Evolutionary conservation across 2,329 filamentous ascomycete species (phyloP).

Genomic region (Colletotrichum tanaceti): DNA sequence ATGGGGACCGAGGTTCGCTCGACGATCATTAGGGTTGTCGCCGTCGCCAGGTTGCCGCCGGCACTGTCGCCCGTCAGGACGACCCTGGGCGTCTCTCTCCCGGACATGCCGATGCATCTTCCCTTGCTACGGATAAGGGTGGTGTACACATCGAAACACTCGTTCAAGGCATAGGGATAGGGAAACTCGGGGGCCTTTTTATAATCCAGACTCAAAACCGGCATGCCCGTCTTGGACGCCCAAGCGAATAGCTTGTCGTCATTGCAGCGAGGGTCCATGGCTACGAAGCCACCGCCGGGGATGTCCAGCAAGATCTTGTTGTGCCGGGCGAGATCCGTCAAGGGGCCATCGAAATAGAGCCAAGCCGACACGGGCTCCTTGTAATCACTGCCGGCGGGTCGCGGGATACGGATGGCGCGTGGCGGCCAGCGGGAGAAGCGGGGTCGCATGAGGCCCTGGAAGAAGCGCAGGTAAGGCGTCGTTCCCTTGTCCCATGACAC

Average conservation of each 20-base stretch:
- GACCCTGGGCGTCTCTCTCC: constrained; percentile 52
- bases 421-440: constrained; percentile 84
- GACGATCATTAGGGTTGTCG: constrained; percentile 88
- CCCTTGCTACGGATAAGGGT: constrained; percentile 52
- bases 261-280: constrained; percentile 94
- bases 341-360: constrained; percentile 93
- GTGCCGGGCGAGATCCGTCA: constrained; percentile 80
- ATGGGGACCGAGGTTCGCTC: constrained; percentile 70
- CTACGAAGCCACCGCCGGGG: constrained; percentile 94
- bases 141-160: constrained; percentile 61
- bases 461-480: constrained; percentile 82
- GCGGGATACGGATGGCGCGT: constrained; percentile 83
- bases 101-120: constrained; percentile 59
- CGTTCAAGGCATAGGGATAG: constrained; percentile 61
- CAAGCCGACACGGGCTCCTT: constrained; percentile 85
- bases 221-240: constrained; percentile 89
- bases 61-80: constrained; percentile 62
- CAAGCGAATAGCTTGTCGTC: constrained; percentile 95
- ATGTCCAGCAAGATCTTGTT: constrained; percentile 87
- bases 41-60: constrained; percentile 65
- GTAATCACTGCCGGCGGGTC: constrained; percentile 84
- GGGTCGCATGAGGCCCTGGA: constrained; percentile 80
- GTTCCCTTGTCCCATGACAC: constrained; percentile 96
- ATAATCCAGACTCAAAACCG: constrained; percentile 92
- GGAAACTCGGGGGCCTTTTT: constrained; percentile 63